phyloP scores from a whole-genome alignment of 1,284 basidiomycete genomes.

The Trichosporon inkin region DNA sequence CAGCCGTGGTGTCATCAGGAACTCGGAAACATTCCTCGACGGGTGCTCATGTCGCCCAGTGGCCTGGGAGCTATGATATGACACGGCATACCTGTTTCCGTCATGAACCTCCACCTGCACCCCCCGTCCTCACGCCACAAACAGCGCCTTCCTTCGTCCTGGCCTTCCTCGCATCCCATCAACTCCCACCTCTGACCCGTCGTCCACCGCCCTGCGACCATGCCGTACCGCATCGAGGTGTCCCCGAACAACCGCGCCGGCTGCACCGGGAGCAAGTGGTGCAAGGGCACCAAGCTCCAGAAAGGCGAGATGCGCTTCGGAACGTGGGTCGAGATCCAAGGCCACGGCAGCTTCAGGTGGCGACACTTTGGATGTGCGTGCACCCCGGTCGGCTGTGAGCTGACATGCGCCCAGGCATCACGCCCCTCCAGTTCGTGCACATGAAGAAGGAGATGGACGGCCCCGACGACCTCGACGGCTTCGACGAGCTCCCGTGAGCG shows the following conservation, averaged over 20 bases:
- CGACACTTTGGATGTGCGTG: conserved; percentile 40
- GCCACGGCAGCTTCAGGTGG: conserved; percentile 64
- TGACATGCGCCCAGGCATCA: conserved; percentile 71
- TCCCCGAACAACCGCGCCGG: conserved; percentile 58
- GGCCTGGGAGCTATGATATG: not conserved
- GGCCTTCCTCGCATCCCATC: not conserved
- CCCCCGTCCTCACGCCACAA: not conserved
- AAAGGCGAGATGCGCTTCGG: conserved; percentile 74
- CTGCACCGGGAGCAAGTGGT: conserved; percentile 84
- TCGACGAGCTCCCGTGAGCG: conserved; percentile 43
- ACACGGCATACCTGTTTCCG: not conserved
- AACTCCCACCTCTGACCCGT: not conserved
- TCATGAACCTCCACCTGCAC: not conserved
- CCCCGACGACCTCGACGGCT: conserved; percentile 55
- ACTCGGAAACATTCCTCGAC: no score
- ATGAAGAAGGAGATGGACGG: conserved; percentile 62
- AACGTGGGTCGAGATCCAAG: conserved; percentile 67
- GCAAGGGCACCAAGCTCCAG: conserved; percentile 65
- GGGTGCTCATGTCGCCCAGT: no score
- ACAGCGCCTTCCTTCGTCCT: not conserved
- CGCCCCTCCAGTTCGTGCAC: conserved; percentile 64
- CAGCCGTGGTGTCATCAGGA: no score
- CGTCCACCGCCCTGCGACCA: not conserved
- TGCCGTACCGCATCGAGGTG: conserved; percentile 55
- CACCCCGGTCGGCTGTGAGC: conserved; percentile 34